Conservation (phyloP, 306 rosid species). For the Rosa lucieae region DNA sequence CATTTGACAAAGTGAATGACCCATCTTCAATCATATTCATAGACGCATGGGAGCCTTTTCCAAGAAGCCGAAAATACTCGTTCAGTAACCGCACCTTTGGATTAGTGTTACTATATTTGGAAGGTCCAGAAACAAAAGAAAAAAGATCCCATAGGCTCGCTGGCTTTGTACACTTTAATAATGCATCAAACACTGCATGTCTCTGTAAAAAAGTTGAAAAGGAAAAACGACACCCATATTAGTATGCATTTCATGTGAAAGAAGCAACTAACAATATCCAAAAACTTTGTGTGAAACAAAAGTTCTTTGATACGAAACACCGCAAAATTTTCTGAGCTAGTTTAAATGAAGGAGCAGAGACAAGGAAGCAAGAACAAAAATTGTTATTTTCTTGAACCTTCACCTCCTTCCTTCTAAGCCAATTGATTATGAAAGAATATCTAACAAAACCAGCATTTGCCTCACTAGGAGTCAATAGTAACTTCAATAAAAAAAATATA, state of each 20-base stretch:
- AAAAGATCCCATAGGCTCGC: slow-evolving; percentile 76
- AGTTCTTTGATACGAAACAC: slow-evolving; percentile 13
- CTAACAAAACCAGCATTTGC: background rate
- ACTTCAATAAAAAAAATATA: background rate
- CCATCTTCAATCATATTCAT: slow-evolving; percentile 64
- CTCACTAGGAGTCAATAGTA: background rate
- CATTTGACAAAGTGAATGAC: slow-evolving; percentile 76
- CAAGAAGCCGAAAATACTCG: slow-evolving; percentile 96
- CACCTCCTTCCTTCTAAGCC: background rate
- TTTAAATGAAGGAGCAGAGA: background rate
- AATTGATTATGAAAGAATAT: background rate
- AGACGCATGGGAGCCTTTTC: slow-evolving; percentile 56
- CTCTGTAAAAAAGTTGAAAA: slow-evolving; percentile 47
- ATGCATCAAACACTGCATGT: slow-evolving; percentile 64
- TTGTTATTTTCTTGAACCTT: background rate
- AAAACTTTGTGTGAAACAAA: background rate
- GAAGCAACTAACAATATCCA: slow-evolving; percentile 33
- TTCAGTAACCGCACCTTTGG: slow-evolving; percentile 80
- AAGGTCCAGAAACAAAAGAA: slow-evolving; percentile 76
- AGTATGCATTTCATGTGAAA: slow-evolving; percentile 26
- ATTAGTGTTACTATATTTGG: slow-evolving; percentile 58
- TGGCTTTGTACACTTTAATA: slow-evolving; percentile 62
- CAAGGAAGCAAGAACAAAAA: background rate
- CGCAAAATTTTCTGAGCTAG: background rate
- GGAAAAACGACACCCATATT: slow-evolving; percentile 31